phyloP scores from a whole-genome alignment of 306 rosid species.

The Senna siamea region DNA sequence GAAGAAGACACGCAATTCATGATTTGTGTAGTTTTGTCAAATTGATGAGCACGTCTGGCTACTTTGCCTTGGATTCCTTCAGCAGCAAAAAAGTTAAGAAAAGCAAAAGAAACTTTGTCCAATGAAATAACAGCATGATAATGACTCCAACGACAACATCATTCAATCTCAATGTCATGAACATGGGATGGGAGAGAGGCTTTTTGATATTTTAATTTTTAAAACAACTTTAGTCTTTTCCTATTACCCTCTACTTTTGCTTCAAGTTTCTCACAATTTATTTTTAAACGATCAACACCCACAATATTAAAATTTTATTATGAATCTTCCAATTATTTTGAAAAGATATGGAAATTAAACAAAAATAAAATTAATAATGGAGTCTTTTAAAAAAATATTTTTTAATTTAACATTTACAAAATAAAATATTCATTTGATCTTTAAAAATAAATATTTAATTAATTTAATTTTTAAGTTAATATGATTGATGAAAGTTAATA shows the following conservation, averaged over 20 bases:
- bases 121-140: slow-evolving; percentile 43
- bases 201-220: slow-evolving; percentile 20
- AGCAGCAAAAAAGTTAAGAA: slow-evolving; percentile 16
- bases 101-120: slow-evolving; percentile 51
- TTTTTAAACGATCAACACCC: slow-evolving; percentile 27
- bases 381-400: no score
- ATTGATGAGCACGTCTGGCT: background rate
- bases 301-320: slow-evolving; percentile 12
- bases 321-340: slow-evolving; percentile 7
- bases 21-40: background rate
- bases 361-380: background rate
- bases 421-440: no score
- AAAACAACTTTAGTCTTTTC: slow-evolving; percentile 43
- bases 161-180: slow-evolving; percentile 22
- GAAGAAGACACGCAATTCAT: no score
- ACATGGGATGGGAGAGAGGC: slow-evolving; percentile 19
- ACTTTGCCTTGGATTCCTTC: slow-evolving; percentile 57
- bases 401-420: no score
- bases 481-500: no score
- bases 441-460: no score
- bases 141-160: slow-evolving; percentile 56
- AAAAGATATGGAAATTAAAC: background rate
- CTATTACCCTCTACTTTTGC: slow-evolving; percentile 24
- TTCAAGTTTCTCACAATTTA: background rate
- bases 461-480: no score